Evolutionary conservation across 495 filamentous ascomycete species (phyloP), one percentile per base, ranked within the genome.

Genomic region (Mycothermus thermophilus): DNA sequence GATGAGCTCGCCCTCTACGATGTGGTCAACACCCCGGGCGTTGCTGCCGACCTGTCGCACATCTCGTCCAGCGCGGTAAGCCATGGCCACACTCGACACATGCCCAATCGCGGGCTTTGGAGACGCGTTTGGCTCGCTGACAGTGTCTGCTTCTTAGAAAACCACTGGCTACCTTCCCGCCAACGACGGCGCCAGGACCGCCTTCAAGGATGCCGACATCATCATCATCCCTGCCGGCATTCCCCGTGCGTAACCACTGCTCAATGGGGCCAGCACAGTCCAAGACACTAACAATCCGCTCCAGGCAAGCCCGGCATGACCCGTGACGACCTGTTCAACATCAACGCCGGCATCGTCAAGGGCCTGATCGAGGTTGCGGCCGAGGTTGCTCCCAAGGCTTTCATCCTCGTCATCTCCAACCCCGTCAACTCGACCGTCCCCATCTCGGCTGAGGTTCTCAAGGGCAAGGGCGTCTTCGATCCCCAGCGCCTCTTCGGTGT

Each of bases 391-490:
- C 90, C 90, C 47, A 88, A 93, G 50, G 90, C 90, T 24, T 95
- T 78, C 62, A 73, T 87, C 54, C 74, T 96, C 31, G 75, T 97
- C 67, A 97, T 97, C 62, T 96, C 90, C 43, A 97, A 97, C 72
- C 90, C 90, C 22, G 90, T 97, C 60, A 97, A 97, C 80, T 92
- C 83, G 15, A 97, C 92, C 23, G 92, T 97, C 38, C 90, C 92
- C 32, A 94, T 97, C 57, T 83, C 92, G 28, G 90, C 90, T 34
- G 90, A 97, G 67, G 75, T 93, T 35, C 76, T 97, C 57, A 96
- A 93, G 74, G 69, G 69, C 40, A 83, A 86, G 58, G 77, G 78
- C 41, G 84, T 93, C 47, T 96, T 95, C 67, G 77, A 97, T 66
- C 66, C 90, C 43, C 75, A 83, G 71, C 83, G 77, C 51, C 79